Conservation (phyloP, 2,329 filamentous ascomycete genomes). For the Alternaria conjuncta region DNA sequence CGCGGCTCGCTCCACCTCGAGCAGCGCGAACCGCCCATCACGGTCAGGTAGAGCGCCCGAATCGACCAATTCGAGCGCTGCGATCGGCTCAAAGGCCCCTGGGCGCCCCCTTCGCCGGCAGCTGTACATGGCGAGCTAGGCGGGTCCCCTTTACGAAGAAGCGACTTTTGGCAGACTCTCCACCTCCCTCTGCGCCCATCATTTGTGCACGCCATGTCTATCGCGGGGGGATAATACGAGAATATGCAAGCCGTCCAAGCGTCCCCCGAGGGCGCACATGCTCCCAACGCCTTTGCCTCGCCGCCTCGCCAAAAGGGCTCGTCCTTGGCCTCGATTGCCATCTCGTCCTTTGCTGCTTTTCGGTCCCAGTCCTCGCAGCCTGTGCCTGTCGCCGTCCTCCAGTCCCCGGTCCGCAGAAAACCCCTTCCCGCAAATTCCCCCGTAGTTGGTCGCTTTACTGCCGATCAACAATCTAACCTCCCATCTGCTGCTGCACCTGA, state of each 20-base stretch:
- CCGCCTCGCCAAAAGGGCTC: conserved; percentile 42
- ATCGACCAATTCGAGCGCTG: conserved; percentile 37
- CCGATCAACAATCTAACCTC: conserved; percentile 50
- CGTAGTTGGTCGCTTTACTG: conserved; percentile 52
- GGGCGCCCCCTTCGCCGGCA: conserved; percentile 30
- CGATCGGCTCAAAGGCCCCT: conserved; percentile 36
- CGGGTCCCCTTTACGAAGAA: conserved; percentile 36
- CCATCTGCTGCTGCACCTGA: conserved; percentile 9
- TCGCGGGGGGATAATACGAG: conserved; percentile 28
- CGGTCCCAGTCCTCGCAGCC: conserved; percentile 51
- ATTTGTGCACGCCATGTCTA: conserved; percentile 48
- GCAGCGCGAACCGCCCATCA: conserved; percentile 31
- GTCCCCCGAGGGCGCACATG: conserved; percentile 26
- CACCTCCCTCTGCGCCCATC: conserved; percentile 29
- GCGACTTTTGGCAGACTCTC: conserved; percentile 28
- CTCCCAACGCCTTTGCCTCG: conserved; percentile 25
- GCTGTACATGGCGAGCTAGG: conserved; percentile 31
- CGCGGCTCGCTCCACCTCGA: conserved; percentile 30
- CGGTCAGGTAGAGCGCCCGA: conserved; percentile 26
- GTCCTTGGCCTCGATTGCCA: conserved; percentile 49
- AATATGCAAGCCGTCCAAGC: conserved; percentile 45
- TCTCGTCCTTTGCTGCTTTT: conserved; percentile 54
- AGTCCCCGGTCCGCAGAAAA: conserved; percentile 59
- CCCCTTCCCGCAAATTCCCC: conserved; percentile 61
- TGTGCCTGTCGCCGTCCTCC: conserved; percentile 21